Percentiles rank a stretch among this genome's conserved stretches.
Conservation (phyloP, 306 rosid genomes). For the Casuarina cunninghamiana region DNA sequence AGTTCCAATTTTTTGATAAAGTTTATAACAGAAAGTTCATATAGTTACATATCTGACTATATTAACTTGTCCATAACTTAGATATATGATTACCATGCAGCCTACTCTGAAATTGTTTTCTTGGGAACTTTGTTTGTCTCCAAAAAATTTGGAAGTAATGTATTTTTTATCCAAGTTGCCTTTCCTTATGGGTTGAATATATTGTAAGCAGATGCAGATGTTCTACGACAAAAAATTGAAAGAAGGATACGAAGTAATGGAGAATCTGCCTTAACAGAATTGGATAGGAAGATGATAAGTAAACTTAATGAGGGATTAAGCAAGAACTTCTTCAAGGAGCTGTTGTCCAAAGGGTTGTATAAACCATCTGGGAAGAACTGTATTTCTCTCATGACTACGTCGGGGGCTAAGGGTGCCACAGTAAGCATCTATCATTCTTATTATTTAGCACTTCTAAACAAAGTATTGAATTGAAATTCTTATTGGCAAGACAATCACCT, state of each 20-base stretch:
- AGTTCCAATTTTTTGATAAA: too few species aligned
- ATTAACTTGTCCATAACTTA: too few species aligned
- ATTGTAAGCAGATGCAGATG: slow-evolving; percentile 58
- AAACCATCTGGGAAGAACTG: slow-evolving; percentile 85
- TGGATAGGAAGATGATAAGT: slow-evolving; percentile 87
- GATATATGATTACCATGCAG: background rate
- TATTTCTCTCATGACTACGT: slow-evolving; percentile 94
- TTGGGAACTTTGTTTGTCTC: background rate
- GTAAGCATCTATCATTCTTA: slow-evolving; percentile 47
- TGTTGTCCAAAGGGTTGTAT: slow-evolving; percentile 66
- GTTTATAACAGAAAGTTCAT: too few species aligned
- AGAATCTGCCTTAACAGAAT: slow-evolving; percentile 78
- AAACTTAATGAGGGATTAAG: slow-evolving; percentile 71
- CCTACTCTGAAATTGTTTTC: background rate
- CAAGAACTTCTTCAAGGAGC: slow-evolving; percentile 68
- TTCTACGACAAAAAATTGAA: slow-evolving; percentile 71
- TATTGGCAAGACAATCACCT: background rate
- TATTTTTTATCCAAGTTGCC: background rate
- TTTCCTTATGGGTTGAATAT: slow-evolving; percentile 1
- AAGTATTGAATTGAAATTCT: background rate
- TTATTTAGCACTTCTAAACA: background rate
- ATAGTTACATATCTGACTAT: too few species aligned
- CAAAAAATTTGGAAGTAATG: background rate
- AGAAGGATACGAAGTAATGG: slow-evolving; percentile 69
- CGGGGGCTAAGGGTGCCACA: slow-evolving; percentile 95